A percentile compares a stretch with the other conserved stretches of the same genome.
phyloP scores from a whole-genome alignment of 106 monocot genomes.

The Dioscorea zingiberensis region DNA sequence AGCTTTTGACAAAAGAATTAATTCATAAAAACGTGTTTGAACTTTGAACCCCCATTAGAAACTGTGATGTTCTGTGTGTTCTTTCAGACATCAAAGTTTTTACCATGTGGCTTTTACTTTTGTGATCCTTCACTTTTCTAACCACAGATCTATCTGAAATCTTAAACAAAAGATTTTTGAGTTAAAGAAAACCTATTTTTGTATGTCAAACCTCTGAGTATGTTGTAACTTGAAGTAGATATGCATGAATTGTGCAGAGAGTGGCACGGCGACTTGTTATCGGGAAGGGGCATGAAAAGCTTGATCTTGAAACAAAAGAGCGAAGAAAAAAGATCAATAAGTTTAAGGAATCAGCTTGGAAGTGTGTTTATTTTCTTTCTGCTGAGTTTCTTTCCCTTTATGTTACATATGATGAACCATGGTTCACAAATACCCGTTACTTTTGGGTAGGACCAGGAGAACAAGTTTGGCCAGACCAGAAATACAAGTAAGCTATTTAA shows the following conservation, averaged over 20 bases:
- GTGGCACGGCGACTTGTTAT: constrained; percentile 43
- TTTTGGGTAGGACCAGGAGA: constrained; percentile 95
- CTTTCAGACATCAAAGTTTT: too few relatives aligned
- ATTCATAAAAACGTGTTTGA: too few relatives aligned
- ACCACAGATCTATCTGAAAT: too few relatives aligned
- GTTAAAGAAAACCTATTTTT: too few relatives aligned
- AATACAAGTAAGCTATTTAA: constrained; percentile 52
- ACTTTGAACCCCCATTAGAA: too few relatives aligned
- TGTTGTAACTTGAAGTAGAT: too few relatives aligned
- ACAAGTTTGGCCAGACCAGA: constrained; percentile 83
- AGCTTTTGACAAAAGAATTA: too few relatives aligned
- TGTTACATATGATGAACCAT: constrained; percentile 86
- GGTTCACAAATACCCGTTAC: constrained; percentile 72
- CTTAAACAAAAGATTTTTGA: too few relatives aligned
- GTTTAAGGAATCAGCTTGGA: constrained; percentile 97
- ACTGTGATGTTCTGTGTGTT: too few relatives aligned
- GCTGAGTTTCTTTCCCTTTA: constrained; percentile 55
- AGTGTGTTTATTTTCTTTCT: constrained; percentile 80
- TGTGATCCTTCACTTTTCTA: too few relatives aligned
- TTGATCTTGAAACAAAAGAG: constrained; percentile 32
- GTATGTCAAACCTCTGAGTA: too few relatives aligned
- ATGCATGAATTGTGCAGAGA: constrained; percentile 26
- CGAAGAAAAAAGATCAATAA: constrained; percentile 66
- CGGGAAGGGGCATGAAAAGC: constrained; percentile 46
- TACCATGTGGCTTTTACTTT: too few relatives aligned